These are phyloP conservation scores for Coemansia javaensis DNA, from an alignment of 192 early-diverging fungal genomes.

Conservation along the genomic window DNA sequence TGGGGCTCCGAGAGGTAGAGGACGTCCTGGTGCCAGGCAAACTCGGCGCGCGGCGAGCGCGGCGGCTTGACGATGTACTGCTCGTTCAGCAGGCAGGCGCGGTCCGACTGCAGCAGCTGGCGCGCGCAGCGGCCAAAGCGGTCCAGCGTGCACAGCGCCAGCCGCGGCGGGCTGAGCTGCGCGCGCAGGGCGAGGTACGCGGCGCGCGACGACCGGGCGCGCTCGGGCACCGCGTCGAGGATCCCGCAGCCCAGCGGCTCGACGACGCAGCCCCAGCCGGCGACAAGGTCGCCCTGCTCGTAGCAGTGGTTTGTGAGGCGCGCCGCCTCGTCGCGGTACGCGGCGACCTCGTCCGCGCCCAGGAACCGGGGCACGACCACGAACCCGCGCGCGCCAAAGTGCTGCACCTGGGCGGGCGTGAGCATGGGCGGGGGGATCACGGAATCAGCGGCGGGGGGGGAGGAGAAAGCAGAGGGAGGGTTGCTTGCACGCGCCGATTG, in stretches of 20 bases:
- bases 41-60: constrained; percentile 14
- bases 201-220: constrained; percentile 3
- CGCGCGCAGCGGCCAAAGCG: constrained; percentile 30
- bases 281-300: constrained; percentile 41
- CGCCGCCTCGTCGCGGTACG: constrained; percentile 25
- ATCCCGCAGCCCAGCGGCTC: constrained; percentile 44
- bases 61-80: constrained; percentile 51
- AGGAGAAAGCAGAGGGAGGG: neutral
- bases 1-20: constrained; percentile 24
- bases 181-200: constrained; percentile 11
- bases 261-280: constrained; percentile 42
- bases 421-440: neutral
- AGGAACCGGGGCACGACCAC: constrained; percentile 32
- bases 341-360: constrained; percentile 5
- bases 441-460: too few species aligned
- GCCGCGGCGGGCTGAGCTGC: neutral
- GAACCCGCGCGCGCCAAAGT: constrained; percentile 21
- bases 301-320: constrained; percentile 42
- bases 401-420: constrained; percentile 12
- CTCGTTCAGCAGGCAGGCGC: constrained; percentile 32
- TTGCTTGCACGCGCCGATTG: constrained; percentile 41
- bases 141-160: constrained; percentile 22
- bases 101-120: constrained; percentile 10
- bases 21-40: constrained; percentile 45
- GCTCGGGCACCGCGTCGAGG: constrained; percentile 13